Base-by-base conservation (phyloP, 2,329 filamentous ascomycete species). In the Ophiocordyceps camponoti-rufipedis region DNA sequence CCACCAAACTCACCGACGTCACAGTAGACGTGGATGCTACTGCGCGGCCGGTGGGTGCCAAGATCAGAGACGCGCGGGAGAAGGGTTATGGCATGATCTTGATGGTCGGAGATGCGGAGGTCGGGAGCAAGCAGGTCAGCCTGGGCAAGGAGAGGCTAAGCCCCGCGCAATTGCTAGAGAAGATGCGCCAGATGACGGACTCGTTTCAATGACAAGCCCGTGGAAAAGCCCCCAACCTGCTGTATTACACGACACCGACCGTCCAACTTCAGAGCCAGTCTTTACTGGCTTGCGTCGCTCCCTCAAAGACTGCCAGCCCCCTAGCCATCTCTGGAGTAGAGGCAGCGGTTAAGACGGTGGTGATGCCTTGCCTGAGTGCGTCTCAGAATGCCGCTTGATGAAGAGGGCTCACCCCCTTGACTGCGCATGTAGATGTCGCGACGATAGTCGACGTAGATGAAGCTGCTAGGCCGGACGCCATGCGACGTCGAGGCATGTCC, bases 41-140 rank as follows among this genome's bases (percentile, higher is more conserved):
- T 45, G 65, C 70, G 13, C 71, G 77, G 44, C 69, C 74, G 1
- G 59, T 93, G 9, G 69, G 71, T 2, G 74, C 78, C 56, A 93
- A 91, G 60, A 71, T 86, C 19, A 70, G 71, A 31, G 76, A 83
- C 56, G 86, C 85, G n/a, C 80, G 74, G 51, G 58, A 62, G 43
- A 81, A 78, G 60, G 80, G 79, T 39, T 91, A 88, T 58, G 78
- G 82, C 45, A 67, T 84, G 46, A 76, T 91, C 45, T 70, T 85
- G 31, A 77, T 87, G 1, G 67, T 91, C 11, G 87, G 87, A 1
- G 67, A 75, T 29, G 70, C 70, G 46, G 78, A 88, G 52, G 61
- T 83, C 2, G 62, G 67, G n/a, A 68, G 66, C 13, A 67, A 69
- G 38, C 71, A 67, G n/a, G 66, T 87, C 31, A 72, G 52, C 6